Conservation (phyloP, 495 filamentous ascomycete species). For the Aspergillus affinis region DNA sequence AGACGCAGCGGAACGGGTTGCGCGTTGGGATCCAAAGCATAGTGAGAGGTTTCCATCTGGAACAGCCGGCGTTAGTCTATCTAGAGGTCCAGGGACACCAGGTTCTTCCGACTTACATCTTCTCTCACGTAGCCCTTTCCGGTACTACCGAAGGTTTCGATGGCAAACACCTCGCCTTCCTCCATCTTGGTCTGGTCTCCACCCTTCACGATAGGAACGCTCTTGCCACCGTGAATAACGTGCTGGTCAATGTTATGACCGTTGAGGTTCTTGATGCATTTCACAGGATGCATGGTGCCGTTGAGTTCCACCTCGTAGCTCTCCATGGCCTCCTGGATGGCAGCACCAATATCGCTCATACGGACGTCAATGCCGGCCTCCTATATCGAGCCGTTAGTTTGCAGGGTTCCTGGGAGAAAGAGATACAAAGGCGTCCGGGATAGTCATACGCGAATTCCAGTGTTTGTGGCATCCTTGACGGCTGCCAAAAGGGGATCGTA, state of each 20-base stretch:
- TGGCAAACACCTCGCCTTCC: constrained; percentile 89
- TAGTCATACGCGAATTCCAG: constrained; percentile 61
- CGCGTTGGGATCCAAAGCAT: constrained; percentile 64
- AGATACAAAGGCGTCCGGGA: neutral
- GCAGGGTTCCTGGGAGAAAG: neutral
- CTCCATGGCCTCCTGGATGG: constrained; percentile 87
- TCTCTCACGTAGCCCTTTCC: constrained; percentile 83
- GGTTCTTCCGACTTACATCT: constrained; percentile 52
- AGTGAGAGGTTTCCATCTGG: constrained; percentile 72
- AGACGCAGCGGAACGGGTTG: constrained; percentile 66
- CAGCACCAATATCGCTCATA: constrained; percentile 71
- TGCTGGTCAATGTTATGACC: constrained; percentile 86
- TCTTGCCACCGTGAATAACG: constrained; percentile 86
- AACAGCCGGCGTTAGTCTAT: constrained; percentile 13
- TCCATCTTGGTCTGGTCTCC: constrained; percentile 86
- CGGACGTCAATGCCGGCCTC: constrained; percentile 82
- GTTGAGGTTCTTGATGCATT: constrained; percentile 83
- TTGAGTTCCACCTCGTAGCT: constrained; percentile 81
- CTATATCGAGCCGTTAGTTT: constrained; percentile 23
- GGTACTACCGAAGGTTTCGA: constrained; percentile 92
- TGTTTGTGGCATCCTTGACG: constrained; percentile 84
- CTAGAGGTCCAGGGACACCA: neutral
- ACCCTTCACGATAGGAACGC: constrained; percentile 85
- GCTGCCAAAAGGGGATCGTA: constrained; percentile 82
- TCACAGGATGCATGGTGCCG: constrained; percentile 76